Percentiles rank a stretch among this genome's conserved stretches.
These are phyloP conservation scores for Sordariomycetes sp. DNA, from an alignment of 2,329 filamentous ascomycete species.

Conservation along the genomic window DNA sequence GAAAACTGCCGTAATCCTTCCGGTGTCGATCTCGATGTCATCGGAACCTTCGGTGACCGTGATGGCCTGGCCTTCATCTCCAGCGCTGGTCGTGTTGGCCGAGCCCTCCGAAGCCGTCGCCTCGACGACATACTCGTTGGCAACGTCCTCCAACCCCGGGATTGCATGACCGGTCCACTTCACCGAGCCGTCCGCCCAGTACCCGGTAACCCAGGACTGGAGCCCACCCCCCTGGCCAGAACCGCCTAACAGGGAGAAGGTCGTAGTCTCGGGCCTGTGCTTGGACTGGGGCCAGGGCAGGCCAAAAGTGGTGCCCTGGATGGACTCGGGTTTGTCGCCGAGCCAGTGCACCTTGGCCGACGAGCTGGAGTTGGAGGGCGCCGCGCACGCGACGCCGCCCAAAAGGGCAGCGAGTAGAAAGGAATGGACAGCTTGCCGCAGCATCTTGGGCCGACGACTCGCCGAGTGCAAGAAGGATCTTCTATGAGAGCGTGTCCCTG, in stretches of 20 bases:
- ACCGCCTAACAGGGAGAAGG: conserved; percentile 19
- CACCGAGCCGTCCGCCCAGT: conserved; percentile 49
- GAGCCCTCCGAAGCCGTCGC: conserved; percentile 5
- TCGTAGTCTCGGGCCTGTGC: conserved; percentile 21
- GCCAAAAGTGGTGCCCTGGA: conserved; percentile 28
- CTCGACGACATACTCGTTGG: conserved; percentile 28
- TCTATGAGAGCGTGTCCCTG: background rate
- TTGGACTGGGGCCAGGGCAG: conserved; percentile 31
- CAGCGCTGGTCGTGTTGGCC: background rate
- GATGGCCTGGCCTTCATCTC: background rate
- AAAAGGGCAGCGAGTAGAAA: background rate
- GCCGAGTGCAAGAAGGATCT: background rate
- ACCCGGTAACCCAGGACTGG: conserved; percentile 46
- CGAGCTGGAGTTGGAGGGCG: background rate
- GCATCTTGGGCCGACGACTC: background rate
- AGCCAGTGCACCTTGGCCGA: conserved; percentile 23
- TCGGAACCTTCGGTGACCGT: conserved; percentile 12
- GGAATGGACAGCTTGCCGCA: background rate
- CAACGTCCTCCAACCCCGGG: conserved; percentile 24
- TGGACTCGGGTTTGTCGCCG: conserved; percentile 21
- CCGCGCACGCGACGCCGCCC: background rate
- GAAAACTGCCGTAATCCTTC: conserved; percentile 29
- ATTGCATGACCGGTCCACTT: conserved; percentile 53
- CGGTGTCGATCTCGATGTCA: conserved; percentile 29
- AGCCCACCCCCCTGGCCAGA: conserved; percentile 6